A percentile compares a stretch with the other conserved stretches of the same genome.
These are phyloP conservation scores for Vigna radiata DNA, from an alignment of 306 rosid genomes.

Conservation along the genomic window DNA sequence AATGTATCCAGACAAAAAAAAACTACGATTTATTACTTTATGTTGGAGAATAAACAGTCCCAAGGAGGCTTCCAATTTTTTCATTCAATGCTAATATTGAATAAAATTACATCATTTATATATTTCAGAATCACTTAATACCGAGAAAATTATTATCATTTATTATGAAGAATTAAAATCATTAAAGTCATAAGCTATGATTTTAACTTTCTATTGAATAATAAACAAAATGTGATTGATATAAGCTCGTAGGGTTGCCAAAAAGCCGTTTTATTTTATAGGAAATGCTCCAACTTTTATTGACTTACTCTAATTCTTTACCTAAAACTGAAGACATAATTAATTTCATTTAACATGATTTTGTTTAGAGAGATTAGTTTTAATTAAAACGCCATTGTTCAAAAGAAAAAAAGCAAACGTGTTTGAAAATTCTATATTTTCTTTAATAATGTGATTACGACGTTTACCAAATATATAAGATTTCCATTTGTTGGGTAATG, in stretches of 20 bases:
- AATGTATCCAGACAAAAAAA: no score
- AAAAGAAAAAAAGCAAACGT: neutral
- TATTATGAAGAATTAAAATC: no score
- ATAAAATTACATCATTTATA: no score
- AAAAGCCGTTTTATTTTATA: neutral
- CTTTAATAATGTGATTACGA: neutral
- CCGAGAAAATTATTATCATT: no score
- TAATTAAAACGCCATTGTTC: neutral
- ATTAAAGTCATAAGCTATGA: no score
- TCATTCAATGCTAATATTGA: no score
- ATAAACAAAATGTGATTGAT: no score
- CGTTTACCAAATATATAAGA: slow-evolving; percentile 3
- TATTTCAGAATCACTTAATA: no score
- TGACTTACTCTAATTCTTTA: neutral
- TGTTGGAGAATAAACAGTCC: no score
- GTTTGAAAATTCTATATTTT: neutral
- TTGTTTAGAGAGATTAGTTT: neutral
- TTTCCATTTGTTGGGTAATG: neutral
- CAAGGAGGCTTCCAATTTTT: no score
- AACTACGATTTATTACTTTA: no score
- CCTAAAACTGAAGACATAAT: neutral
- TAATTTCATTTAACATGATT: neutral
- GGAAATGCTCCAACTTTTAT: neutral
- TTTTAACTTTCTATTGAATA: no score
- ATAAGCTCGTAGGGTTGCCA: neutral